Evolutionary conservation across 805 yeast species (phyloP).

Genomic region (Candida odintsovae): DNA sequence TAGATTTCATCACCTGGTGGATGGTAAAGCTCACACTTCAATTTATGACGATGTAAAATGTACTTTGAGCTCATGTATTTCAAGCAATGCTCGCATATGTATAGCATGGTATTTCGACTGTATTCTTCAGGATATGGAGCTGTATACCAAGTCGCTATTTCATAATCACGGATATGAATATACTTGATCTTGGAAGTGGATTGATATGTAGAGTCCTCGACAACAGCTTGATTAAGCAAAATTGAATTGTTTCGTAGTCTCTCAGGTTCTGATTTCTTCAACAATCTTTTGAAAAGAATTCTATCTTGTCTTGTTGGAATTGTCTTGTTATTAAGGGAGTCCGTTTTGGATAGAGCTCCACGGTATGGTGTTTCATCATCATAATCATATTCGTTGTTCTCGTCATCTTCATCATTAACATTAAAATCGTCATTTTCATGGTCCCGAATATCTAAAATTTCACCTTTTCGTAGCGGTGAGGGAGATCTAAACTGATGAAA

Average conservation of each 20-base stretch:
- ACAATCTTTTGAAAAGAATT: constrained; percentile 37
- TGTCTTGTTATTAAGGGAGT: constrained; percentile 55
- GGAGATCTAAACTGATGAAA: constrained; percentile 23
- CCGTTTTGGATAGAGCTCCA: constrained; percentile 55
- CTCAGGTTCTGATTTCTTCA: constrained; percentile 34
- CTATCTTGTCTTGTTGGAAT: constrained; percentile 53
- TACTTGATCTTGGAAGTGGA: constrained; percentile 29
- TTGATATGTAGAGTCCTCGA: constrained; percentile 4
- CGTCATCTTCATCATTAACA: constrained; percentile 15
- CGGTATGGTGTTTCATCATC: constrained; percentile 59
- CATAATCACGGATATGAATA: constrained; percentile 65
- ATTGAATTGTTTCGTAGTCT: constrained; percentile 31
- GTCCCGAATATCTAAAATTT: constrained; percentile 16
- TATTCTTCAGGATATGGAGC: constrained; percentile 92
- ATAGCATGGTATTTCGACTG: constrained; percentile 53
- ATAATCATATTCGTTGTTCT: constrained; percentile 7
- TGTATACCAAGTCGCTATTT: constrained; percentile 86
- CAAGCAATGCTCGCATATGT: constrained; percentile 80
- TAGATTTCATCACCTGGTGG: constrained; percentile 96
- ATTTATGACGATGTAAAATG: constrained; percentile 60
- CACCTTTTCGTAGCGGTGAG: constrained; percentile 16
- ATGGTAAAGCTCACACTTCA: constrained; percentile 63
- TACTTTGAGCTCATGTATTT: constrained; percentile 70
- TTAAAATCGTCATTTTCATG: constrained; percentile 22
- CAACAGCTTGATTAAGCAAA: constrained; percentile 18